These are phyloP conservation scores for Solanum chiquidenum DNA, from an alignment of 257 asterid species.

Conservation along the genomic window DNA sequence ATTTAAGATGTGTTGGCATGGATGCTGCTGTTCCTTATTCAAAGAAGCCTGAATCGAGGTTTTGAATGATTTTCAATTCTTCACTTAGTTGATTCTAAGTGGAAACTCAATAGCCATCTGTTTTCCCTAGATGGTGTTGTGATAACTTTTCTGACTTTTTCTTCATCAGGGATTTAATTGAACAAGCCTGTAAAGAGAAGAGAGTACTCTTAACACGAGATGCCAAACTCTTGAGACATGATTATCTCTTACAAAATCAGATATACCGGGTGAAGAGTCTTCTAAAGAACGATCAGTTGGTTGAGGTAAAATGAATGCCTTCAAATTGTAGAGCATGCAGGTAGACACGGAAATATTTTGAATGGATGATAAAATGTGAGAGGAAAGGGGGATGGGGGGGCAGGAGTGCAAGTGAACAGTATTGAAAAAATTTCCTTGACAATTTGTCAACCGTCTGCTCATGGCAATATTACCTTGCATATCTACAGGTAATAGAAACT, in stretches of 20 bases:
- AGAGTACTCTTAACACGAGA: constrained; percentile 84
- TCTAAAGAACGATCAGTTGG: constrained; percentile 72
- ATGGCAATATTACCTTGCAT: background rate
- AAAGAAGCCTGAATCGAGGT: constrained; percentile 83
- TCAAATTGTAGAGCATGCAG: background rate
- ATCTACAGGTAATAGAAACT: constrained; percentile 64
- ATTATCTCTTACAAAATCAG: constrained; percentile 66
- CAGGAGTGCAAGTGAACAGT: background rate
- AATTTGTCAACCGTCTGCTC: background rate
- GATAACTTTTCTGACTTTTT: background rate
- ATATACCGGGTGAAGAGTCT: constrained; percentile 66
- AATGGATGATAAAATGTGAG: background rate
- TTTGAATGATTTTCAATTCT: background rate
- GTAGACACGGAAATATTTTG: background rate
- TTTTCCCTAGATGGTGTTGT: background rate
- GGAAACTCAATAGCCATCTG: background rate
- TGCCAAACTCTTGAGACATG: constrained; percentile 75
- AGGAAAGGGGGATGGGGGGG: background rate
- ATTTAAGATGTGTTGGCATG: constrained; percentile 87
- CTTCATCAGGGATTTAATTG: constrained; percentile 60
- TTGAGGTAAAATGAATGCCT: constrained; percentile 42
- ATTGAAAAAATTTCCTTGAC: background rate
- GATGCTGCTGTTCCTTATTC: constrained; percentile 83
- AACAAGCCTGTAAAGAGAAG: constrained; percentile 72
- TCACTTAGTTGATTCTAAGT: background rate